phyloP scores from a whole-genome alignment of 2,329 filamentous ascomycete species.

The Diaporthe citriasiana region DNA sequence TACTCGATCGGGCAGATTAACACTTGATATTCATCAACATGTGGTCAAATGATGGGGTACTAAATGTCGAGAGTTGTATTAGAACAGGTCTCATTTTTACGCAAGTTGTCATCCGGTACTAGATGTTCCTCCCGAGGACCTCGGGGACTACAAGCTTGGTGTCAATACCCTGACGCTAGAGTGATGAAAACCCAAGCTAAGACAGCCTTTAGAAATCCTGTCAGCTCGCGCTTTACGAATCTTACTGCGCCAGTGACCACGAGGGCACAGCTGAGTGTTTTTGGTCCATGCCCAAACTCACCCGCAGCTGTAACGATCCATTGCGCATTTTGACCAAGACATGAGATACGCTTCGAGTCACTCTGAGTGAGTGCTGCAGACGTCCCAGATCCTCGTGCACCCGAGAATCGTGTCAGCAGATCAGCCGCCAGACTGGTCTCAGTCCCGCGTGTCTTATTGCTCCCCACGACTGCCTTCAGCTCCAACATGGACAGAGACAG shows the following conservation, averaged over 20 bases:
- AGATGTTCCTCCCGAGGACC: no score
- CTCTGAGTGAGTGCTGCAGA: not conserved
- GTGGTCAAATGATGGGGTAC: not conserved
- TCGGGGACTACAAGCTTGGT: not conserved
- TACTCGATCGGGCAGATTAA: no score
- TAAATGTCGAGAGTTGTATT: not conserved
- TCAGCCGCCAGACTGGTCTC: not conserved
- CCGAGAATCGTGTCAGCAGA: not conserved
- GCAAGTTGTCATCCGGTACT: not conserved
- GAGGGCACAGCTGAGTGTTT: not conserved
- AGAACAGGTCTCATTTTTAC: no score
- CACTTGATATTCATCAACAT: no score
- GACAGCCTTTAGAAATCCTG: not conserved
- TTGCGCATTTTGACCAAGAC: not conserved
- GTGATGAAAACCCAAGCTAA: not conserved
- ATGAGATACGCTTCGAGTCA: not conserved
- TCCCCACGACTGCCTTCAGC: not conserved
- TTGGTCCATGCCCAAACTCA: not conserved
- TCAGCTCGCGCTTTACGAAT: not conserved
- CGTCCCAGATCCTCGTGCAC: conserved; percentile 14
- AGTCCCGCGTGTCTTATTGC: conserved; percentile 19
- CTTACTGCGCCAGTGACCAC: not conserved
- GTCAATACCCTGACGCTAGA: not conserved
- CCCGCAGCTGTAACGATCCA: not conserved
- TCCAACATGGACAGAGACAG: conserved; percentile 17